phyloP scores from a whole-genome alignment of 352 stramenopile species.

The Pythium sp. region DNA sequence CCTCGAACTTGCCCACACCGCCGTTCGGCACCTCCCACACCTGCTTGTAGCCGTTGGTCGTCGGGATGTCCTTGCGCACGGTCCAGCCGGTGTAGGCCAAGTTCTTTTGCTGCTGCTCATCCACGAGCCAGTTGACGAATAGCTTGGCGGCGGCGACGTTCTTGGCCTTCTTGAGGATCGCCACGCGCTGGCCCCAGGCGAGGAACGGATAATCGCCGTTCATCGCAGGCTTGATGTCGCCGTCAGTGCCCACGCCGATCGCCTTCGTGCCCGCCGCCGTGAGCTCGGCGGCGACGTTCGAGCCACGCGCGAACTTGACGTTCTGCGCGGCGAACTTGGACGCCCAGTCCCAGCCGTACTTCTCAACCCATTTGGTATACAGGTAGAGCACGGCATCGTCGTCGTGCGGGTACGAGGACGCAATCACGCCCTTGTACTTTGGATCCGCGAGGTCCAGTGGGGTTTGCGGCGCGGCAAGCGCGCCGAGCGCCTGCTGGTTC shows the following conservation, averaged over 20 bases:
- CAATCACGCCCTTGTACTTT: constrained; percentile 36
- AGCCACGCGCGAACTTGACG: constrained; percentile 32
- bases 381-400: constrained; percentile 52
- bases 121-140: constrained; percentile 53
- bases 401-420: constrained; percentile 46
- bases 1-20: constrained; percentile 29
- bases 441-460: constrained; percentile 30
- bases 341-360: constrained; percentile 55
- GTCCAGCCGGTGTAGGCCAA: constrained; percentile 22
- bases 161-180: constrained; percentile 56
- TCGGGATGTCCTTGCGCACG: constrained; percentile 34
- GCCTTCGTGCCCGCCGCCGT: constrained; percentile 28
- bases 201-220: constrained; percentile 20
- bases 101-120: constrained; percentile 28
- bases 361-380: constrained; percentile 41
- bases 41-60: constrained; percentile 25
- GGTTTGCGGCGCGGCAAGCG: constrained; percentile 17
- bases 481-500: constrained; percentile 19
- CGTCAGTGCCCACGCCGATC: constrained; percentile 23
- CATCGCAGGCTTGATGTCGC: neutral
- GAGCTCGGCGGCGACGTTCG: constrained; percentile 27
- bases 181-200: constrained; percentile 48
- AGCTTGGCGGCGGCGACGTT: constrained; percentile 51
- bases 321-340: constrained; percentile 38
- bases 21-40: constrained; percentile 36